These are phyloP conservation scores for Metarhizium rileyi DNA, from an alignment of 2,329 filamentous ascomycete species.

Conservation along the genomic window DNA sequence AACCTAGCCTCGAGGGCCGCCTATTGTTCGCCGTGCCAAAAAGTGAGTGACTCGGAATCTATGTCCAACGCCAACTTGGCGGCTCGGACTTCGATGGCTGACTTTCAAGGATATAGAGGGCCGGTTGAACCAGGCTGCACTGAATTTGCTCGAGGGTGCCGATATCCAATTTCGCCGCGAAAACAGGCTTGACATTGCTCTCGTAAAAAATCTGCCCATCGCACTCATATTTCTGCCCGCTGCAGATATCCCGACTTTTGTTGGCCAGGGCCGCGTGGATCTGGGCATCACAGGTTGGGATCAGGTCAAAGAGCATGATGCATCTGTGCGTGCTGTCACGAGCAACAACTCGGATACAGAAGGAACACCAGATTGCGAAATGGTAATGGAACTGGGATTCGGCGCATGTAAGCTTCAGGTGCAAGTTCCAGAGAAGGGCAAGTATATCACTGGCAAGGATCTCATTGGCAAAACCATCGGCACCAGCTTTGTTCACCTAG, in stretches of 20 bases:
- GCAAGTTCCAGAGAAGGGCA: conserved; percentile 85
- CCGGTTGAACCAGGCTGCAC: conserved; percentile 74
- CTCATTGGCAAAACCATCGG: conserved; percentile 88
- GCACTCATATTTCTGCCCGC: conserved; percentile 95
- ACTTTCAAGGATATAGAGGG: conserved; percentile 54
- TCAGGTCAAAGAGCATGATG: conserved; percentile 85
- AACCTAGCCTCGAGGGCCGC: conserved; percentile 71
- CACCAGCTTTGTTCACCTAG: conserved; percentile 85
- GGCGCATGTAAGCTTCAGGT: conserved; percentile 89
- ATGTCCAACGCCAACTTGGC: background rate
- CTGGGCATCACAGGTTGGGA: conserved; percentile 92
- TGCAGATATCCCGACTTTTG: conserved; percentile 94
- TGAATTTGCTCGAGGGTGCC: conserved; percentile 85
- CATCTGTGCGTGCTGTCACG: conserved; percentile 42
- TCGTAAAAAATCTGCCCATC: conserved; percentile 93
- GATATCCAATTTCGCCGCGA: conserved; percentile 96
- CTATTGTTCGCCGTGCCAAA: conserved; percentile 97
- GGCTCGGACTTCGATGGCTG: background rate
- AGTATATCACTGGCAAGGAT: conserved; percentile 58
- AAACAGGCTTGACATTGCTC: conserved; percentile 89
- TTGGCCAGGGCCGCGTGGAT: conserved; percentile 87
- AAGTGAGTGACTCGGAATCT: conserved; percentile 50
- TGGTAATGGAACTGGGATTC: conserved; percentile 84
- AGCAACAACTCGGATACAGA: conserved; percentile 38
- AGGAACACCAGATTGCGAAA: conserved; percentile 58